These are phyloP conservation scores for Metschnikowia aberdeeniae DNA, from an alignment of 805 yeast species.

Conservation along the genomic window DNA sequence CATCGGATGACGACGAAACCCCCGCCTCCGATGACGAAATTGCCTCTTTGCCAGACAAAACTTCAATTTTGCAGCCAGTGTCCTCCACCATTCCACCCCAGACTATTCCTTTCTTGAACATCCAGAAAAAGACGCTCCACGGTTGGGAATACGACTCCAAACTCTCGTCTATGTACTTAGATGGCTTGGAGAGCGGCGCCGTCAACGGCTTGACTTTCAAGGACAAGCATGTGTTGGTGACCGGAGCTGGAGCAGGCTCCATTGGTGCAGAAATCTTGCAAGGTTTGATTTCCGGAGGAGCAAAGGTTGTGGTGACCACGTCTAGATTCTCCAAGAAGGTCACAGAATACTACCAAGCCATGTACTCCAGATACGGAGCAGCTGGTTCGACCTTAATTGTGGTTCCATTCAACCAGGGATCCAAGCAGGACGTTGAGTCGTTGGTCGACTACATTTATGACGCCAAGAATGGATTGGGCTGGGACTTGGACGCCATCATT, in stretches of 20 bases:
- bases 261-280: conserved; percentile 96
- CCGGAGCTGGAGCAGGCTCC: conserved; percentile 99
- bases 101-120: conserved; percentile 91
- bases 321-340: conserved; percentile 91
- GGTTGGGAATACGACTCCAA: conserved; percentile 87
- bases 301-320: conserved; percentile 93
- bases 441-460: conserved; percentile 82
- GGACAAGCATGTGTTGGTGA: conserved; percentile 82
- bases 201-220: conserved; percentile 88
- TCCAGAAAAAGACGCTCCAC: conserved; percentile 68
- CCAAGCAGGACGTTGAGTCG: conserved; percentile 87
- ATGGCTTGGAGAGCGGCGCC: conserved; percentile 91
- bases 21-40: conserved; percentile 63
- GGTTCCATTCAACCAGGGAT: conserved; percentile 98
- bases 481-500: conserved; percentile 95
- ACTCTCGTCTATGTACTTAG: conserved; percentile 74
- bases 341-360: conserved; percentile 91
- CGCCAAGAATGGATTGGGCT: conserved; percentile 88
- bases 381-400: conserved; percentile 88
- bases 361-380: conserved; percentile 92
- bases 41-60: conserved; percentile 73
- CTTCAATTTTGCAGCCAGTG: conserved; percentile 68
- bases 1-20: conserved; percentile 33
- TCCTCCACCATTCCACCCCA: conserved; percentile 71
- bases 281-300: conserved; percentile 97